Percentiles rank a stretch among this genome's conserved stretches.
phyloP scores from a whole-genome alignment of 345 rosid genomes.

The Jatropha curcas region DNA sequence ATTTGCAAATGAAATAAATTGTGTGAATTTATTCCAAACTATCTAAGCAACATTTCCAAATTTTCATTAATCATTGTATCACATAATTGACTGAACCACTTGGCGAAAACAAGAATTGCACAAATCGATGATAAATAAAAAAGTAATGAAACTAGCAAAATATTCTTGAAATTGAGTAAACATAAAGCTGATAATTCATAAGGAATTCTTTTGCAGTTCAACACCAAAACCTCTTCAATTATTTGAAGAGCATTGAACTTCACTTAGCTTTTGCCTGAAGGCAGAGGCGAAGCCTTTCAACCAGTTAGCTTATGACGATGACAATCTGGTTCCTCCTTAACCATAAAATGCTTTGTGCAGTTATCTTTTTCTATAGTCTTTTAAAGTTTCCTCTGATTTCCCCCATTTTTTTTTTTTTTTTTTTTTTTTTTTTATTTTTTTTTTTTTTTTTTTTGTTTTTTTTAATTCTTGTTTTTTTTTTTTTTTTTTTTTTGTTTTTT shows the following conservation, averaged over 20 bases:
- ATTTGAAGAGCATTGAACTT: conserved; percentile 1
- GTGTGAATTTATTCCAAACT: too few species aligned
- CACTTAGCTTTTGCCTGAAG: conserved; percentile 8
- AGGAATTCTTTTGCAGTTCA: neutral
- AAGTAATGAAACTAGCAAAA: neutral
- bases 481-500: neutral
- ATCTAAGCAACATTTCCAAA: too few species aligned
- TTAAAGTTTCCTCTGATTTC: too few species aligned
- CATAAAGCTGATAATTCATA: neutral
- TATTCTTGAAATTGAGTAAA: neutral
- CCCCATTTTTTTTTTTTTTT: too few species aligned
- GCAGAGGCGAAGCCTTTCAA: conserved; percentile 12
- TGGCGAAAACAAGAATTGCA: too few species aligned
- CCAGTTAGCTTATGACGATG: neutral
- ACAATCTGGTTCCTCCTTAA: neutral
- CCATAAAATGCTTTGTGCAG: conserved; percentile 7
- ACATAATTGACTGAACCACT: too few species aligned
- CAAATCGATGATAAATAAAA: too few species aligned
- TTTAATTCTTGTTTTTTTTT: too few species aligned
- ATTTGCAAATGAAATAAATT: too few species aligned
- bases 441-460: neutral
- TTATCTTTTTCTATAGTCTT: neutral
- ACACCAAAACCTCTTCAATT: neutral
- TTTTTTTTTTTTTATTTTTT: neutral
- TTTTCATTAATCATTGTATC: too few species aligned